A percentile compares a stretch with the other conserved stretches of the same genome.
These are phyloP conservation scores for Cystobasidium ongulense DNA, from an alignment of 768 basidiomycete species.

Conservation along the genomic window DNA sequence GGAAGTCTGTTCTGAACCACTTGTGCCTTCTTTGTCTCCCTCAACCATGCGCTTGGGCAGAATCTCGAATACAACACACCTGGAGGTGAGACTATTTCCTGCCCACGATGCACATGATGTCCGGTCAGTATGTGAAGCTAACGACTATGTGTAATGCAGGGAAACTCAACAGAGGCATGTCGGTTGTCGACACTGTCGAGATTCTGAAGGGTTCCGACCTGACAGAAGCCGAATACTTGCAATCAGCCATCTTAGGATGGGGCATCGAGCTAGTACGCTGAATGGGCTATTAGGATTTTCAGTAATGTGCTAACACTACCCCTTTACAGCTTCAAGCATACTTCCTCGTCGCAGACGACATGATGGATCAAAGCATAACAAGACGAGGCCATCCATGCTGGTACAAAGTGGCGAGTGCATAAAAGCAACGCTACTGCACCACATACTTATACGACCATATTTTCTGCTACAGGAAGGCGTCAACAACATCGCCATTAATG, in stretches of 20 bases:
- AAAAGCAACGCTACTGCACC: no score
- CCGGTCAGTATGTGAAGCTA: background rate
- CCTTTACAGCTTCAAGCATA: slow-evolving; percentile 75
- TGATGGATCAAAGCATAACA: slow-evolving; percentile 92
- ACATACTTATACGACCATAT: background rate
- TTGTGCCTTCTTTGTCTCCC: slow-evolving; percentile 20
- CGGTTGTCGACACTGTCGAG: slow-evolving; percentile 84
- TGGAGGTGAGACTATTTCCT: slow-evolving; percentile 48
- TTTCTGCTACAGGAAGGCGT: slow-evolving; percentile 48
- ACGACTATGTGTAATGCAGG: slow-evolving; percentile 47
- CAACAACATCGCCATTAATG: slow-evolving; percentile 85
- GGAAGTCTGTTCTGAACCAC: no score
- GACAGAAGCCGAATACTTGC: slow-evolving; percentile 75
- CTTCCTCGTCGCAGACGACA: slow-evolving; percentile 94
- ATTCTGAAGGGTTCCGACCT: slow-evolving; percentile 67
- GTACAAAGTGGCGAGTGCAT: slow-evolving; percentile 56
- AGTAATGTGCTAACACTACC: background rate
- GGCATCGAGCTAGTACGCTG: slow-evolving; percentile 72
- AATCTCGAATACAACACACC: slow-evolving; percentile 90
- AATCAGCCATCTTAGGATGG: slow-evolving; percentile 85
- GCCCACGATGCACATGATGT: background rate
- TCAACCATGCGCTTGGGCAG: slow-evolving; percentile 46
- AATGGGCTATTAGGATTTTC: no score
- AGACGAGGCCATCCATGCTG: slow-evolving; percentile 92
- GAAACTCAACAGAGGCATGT: slow-evolving; percentile 93